Conservation (phyloP, 352 stramenopile species). For the Thalassiosira livingstoniorum region DNA sequence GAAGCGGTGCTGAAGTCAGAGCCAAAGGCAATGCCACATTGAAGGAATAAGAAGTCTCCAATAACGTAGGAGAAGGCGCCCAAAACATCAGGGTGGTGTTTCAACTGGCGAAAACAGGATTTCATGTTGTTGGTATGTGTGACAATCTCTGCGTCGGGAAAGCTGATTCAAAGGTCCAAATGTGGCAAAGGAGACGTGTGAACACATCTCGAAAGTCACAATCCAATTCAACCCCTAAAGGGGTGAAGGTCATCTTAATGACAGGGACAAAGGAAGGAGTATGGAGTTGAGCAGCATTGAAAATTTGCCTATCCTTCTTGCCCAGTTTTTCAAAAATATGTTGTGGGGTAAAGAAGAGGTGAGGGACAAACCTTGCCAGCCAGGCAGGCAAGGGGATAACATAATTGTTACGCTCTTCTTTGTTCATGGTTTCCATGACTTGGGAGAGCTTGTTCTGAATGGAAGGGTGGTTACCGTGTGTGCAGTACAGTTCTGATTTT, state of each 20-base stretch:
- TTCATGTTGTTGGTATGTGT: slow-evolving; percentile 55
- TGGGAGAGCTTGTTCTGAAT: background rate
- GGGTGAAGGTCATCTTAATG: slow-evolving; percentile 54
- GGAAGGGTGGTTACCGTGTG: slow-evolving; percentile 13
- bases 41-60: background rate
- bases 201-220: slow-evolving; percentile 26
- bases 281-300: slow-evolving; percentile 22
- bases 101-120: slow-evolving; percentile 46
- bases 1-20: slow-evolving; percentile 24
- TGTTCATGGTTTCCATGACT: slow-evolving; percentile 30
- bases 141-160: slow-evolving; percentile 25
- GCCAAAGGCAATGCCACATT: background rate
- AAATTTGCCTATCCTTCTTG: slow-evolving; percentile 39
- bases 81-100: slow-evolving; percentile 51
- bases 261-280: slow-evolving; percentile 5
- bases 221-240: slow-evolving; percentile 8
- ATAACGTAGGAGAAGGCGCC: slow-evolving; percentile 30
- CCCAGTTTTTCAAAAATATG: slow-evolving; percentile 32
- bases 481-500: too few relatives aligned
- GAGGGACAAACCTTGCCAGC: slow-evolving; percentile 38
- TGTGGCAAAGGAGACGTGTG: slow-evolving; percentile 5
- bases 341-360: slow-evolving; percentile 45
- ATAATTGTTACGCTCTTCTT: slow-evolving; percentile 41
- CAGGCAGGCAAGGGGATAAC: slow-evolving; percentile 28
- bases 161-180: slow-evolving; percentile 46